Evolutionary conservation across 2,329 filamentous ascomycete species (phyloP), one percentile per base, ranked within the genome.

Genomic region (Allantophomopsis cytisporea): DNA sequence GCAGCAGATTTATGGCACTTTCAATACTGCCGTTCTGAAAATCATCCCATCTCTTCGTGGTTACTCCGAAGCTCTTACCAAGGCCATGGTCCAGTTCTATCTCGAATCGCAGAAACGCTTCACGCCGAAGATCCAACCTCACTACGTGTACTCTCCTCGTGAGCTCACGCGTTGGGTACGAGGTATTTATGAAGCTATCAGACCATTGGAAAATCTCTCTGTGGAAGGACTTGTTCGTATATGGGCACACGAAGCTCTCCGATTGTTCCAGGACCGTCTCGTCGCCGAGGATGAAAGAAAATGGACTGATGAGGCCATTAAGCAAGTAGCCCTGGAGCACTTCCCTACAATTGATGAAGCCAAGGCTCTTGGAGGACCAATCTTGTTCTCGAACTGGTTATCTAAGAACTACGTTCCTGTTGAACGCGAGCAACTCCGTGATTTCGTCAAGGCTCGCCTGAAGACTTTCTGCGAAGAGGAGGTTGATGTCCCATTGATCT

Each of bases 401-500:
- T 96, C 89, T 11, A 96, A 94, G 75, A 84, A 99, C 59, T 99
- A 99, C 54, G 78, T 96, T 10, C 91, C 91, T 6, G 91, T 99
- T 31, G 87, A 94, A 53, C 83, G 91, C 49, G 91, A 98, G 56
- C 83, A 93, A 53, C 70, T 99, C 31, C 80, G 93, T 50, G 91
- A 96, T 49, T 98, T 96, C 50, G 91, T 98, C 58, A 96, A 95
- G 63, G 91, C 91, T 38, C 80, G 91, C 55, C 74, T 99, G 43
- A 89, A 83, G 67, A 98, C 91, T 0, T 99, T 99, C 71, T 99
- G 91, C 55, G 93, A 99, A 56, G 91, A 99, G 68, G 93, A 98
- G 58, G 88, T 99, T 12, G 91, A 99, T 59, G 93, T 98, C 38
- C 91, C 93, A 30, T 74, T 99, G 37, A 94, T 99, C 47, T 68